phyloP scores from a whole-genome alignment of 306 rosid species.

The Bauhinia variegata region DNA sequence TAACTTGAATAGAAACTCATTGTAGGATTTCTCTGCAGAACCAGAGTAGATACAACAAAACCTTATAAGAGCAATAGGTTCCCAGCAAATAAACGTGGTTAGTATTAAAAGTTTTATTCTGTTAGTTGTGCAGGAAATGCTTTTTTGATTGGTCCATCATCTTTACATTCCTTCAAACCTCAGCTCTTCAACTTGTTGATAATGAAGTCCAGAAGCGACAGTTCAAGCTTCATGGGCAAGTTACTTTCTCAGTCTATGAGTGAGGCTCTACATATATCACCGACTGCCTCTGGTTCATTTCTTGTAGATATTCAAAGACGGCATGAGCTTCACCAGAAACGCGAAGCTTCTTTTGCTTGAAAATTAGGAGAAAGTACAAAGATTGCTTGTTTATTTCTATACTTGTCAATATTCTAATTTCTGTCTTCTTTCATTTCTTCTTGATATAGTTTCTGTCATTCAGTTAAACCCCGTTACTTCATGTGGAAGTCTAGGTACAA shows the following conservation, averaged over 20 bases:
- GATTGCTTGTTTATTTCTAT: not conserved
- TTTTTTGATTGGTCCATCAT: conserved; percentile 9
- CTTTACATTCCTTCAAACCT: conserved; percentile 5
- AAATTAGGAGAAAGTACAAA: not conserved
- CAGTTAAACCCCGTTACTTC: not conserved
- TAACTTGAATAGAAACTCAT: not conserved
- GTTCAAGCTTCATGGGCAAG: conserved; percentile 27
- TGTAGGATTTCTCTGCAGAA: conserved; percentile 10
- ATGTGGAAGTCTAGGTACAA: not conserved
- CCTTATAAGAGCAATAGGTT: conserved; percentile 6
- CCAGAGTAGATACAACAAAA: not conserved
- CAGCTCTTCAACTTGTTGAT: not conserved
- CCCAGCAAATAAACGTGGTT: conserved; percentile 3
- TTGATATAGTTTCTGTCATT: not conserved
- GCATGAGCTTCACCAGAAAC: conserved; percentile 7
- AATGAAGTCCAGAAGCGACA: not conserved
- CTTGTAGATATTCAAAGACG: conserved; percentile 19
- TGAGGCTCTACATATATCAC: not conserved
- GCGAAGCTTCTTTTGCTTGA: conserved; percentile 8
- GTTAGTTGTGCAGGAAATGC: not conserved
- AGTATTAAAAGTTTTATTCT: conserved; percentile 9
- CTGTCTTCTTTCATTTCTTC: not conserved
- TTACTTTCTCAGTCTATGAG: conserved; percentile 19
- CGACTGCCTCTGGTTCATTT: not conserved
- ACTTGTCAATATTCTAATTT: not conserved